These are phyloP conservation scores for Acacia pycnantha DNA, from an alignment of 331 rosid species.

Conservation along the genomic window DNA sequence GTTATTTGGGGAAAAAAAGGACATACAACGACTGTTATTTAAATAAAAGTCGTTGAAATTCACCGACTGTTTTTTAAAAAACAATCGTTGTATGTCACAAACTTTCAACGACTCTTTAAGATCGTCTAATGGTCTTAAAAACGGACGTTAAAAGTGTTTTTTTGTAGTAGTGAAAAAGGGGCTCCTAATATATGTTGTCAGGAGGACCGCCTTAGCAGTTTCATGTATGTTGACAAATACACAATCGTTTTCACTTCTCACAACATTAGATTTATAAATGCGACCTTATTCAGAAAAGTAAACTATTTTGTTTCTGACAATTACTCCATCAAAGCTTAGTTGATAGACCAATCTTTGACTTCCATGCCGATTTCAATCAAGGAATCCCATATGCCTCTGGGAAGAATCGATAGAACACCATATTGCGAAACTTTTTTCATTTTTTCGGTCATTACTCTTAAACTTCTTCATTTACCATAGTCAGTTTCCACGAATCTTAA, in stretches of 20 bases:
- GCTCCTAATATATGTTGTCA: not conserved
- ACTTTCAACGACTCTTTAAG: too few relatives aligned
- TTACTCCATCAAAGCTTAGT: not conserved
- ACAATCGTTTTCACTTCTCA: not conserved
- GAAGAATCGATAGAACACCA: not conserved
- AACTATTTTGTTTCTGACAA: not conserved
- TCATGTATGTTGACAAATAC: not conserved
- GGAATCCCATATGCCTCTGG: not conserved
- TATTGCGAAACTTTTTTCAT: not conserved
- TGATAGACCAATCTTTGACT: not conserved
- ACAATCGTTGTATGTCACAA: too few relatives aligned
- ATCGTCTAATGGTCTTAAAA: too few relatives aligned
- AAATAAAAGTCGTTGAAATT: too few relatives aligned
- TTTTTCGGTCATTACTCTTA: not conserved
- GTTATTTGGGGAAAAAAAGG: too few relatives aligned
- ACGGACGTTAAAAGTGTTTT: too few relatives aligned
- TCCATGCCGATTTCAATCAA: not conserved
- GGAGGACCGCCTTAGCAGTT: not conserved
- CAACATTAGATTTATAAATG: not conserved
- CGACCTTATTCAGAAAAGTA: not conserved
- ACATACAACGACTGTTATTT: too few relatives aligned
- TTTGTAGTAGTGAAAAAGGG: too few relatives aligned
- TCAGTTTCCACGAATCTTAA: not conserved
- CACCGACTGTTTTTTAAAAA: too few relatives aligned
- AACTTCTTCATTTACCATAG: not conserved